Evolutionary conservation across 345 rosid species (phyloP).

Genomic region (Populus nigra): DNA sequence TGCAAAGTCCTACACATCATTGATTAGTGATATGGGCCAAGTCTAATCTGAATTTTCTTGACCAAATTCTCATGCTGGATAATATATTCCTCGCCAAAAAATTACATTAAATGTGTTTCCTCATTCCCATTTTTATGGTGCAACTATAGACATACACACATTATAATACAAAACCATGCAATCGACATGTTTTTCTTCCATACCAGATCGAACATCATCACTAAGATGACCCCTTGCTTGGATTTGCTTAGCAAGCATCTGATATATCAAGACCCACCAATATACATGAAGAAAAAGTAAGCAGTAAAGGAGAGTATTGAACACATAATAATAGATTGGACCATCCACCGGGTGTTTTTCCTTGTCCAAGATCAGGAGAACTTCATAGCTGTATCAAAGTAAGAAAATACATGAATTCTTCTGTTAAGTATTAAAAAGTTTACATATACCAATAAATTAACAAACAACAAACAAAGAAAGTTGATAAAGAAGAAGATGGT

Average conservation of each 20-base stretch:
- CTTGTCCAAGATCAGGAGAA: slow-evolving; percentile 24
- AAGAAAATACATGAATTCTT: neutral
- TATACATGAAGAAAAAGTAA: slow-evolving; percentile 34
- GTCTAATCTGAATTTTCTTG: neutral
- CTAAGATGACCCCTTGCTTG: slow-evolving; percentile 35
- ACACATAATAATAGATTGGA: slow-evolving; percentile 31
- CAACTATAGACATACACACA: neutral
- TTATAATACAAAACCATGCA: neutral
- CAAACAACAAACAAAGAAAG: neutral
- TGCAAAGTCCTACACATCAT: neutral
- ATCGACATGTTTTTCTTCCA: neutral
- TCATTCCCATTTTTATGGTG: neutral
- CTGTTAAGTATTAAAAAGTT: neutral
- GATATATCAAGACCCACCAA: slow-evolving; percentile 38
- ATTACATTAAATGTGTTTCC: neutral
- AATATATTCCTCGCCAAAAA: neutral
- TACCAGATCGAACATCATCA: slow-evolving; percentile 39
- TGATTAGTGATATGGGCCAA: neutral
- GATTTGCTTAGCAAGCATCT: slow-evolving; percentile 40
- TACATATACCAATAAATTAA: neutral
- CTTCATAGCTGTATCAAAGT: slow-evolving; percentile 25
- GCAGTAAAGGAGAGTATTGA: slow-evolving; percentile 32
- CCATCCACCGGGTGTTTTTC: slow-evolving; percentile 23
- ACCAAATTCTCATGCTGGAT: neutral
- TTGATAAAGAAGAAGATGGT: neutral